Evolutionary conservation across 805 yeast genomes (phyloP), one percentile per base, ranked within the genome.

Genomic region (Kodamaea neixiangensis): DNA sequence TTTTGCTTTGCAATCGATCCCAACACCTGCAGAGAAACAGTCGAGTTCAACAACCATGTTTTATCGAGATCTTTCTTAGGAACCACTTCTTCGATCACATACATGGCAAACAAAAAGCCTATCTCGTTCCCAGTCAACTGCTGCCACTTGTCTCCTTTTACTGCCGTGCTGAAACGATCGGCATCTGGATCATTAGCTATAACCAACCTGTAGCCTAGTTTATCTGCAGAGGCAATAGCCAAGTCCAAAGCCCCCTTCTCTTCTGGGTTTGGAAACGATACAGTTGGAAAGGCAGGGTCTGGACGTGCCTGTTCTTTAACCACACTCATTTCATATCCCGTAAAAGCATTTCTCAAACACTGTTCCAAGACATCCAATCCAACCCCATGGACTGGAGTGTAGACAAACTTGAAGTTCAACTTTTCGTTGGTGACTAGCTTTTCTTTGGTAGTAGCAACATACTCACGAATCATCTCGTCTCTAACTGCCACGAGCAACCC

Each of bases 101-200:
- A 86, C 54, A 79, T 77, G 0, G 97, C 96, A 71, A 94, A 89
- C 47, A 94, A 67, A 53, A 81, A 80, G 0, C 98, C 99, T 45
- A 93, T 78, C 64, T 93, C 97, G 66, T 93, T 92, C 2, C 99
- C 99, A 0, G 92, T 85, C 47, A 93, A 69, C 66, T 92, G 97
- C 50, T 67, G 71, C 96, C 97, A 92, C 13, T 60, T 52, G 11
- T 74, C 75, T 2, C 56, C 47, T 56, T 80, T 82, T 15, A 87
- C 78, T 0, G 96, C 97, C 7, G 81, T 87, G 6, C 94, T 85
- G 62, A 93, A 93, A 52, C 99, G 75, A 66, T 93, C 99, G 0
- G 98, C 99, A 68, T 93, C 99, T 0, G 99, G 99, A 63, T 93
- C 99, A 66, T 87, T 93, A 1, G 97, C 97, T 2, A 93, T 60